Conservation (phyloP, 768 basidiomycete species). For the Strobilomyces echinocephalus region DNA sequence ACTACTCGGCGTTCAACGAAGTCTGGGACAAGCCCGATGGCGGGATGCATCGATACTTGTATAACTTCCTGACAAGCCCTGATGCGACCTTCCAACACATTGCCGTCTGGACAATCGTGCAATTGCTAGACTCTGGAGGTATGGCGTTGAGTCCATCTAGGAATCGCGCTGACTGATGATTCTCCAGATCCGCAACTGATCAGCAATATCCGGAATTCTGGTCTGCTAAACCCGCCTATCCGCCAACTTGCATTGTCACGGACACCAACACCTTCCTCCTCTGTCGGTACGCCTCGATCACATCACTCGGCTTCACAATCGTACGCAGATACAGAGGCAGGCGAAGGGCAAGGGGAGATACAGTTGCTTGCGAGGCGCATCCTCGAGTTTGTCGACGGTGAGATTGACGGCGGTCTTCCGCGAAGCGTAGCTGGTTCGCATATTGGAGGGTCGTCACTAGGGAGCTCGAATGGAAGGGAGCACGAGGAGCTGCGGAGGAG, state of each 20-base stretch:
- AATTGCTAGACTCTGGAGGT: constrained; percentile 95
- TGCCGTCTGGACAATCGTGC: constrained; percentile 99
- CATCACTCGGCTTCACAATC: constrained; percentile 66
- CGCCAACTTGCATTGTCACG: constrained; percentile 74
- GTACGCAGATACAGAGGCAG: constrained; percentile 77
- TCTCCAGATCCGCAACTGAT: constrained; percentile 76
- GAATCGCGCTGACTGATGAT: not conserved
- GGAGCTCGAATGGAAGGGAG: constrained; percentile 54
- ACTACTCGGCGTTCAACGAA: constrained; percentile 95
- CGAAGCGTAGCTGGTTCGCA: constrained; percentile 64
- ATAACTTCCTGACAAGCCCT: constrained; percentile 86
- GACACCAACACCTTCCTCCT: constrained; percentile 65
- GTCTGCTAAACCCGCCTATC: constrained; percentile 78
- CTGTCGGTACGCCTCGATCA: constrained; percentile 68
- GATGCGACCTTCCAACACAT: constrained; percentile 99
- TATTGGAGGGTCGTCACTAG: constrained; percentile 64
- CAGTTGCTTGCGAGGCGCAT: constrained; percentile 80
- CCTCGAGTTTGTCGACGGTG: constrained; percentile 79
- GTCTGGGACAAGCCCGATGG: constrained; percentile 99
- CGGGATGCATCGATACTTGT: constrained; percentile 92
- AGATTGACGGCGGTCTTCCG: constrained; percentile 53
- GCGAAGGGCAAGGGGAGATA: constrained; percentile 90
- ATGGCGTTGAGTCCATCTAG: constrained; percentile 8
- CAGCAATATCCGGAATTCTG: constrained; percentile 84
- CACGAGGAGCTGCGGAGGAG: constrained; percentile 79